Evolutionary conservation across 2,329 filamentous ascomycete genomes (phyloP).

Genomic region (Apiospora phragmitis): DNA sequence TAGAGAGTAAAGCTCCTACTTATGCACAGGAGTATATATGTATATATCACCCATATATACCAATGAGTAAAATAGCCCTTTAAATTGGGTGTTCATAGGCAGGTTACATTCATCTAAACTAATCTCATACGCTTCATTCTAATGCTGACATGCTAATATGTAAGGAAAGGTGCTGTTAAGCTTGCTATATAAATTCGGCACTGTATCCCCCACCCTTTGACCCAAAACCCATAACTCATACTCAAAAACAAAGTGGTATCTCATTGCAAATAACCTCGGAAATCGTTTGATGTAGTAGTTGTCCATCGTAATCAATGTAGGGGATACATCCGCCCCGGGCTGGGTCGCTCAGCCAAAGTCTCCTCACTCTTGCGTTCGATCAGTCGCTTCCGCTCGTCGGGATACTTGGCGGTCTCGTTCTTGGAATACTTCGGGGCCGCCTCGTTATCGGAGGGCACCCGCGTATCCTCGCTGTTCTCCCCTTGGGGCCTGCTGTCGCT

Average conservation of each 20-base stretch:
- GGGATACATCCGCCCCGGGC: not conserved
- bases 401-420: not conserved
- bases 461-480: slow-evolving; percentile 30
- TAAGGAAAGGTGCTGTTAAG: not conserved
- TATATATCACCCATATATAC: not conserved
- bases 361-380: slow-evolving; percentile 8
- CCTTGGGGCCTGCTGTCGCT: slow-evolving; percentile 23
- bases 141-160: not conserved
- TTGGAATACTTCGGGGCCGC: too few species aligned
- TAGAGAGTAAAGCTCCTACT: slow-evolving; percentile 33
- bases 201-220: not conserved
- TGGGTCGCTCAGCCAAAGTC: slow-evolving; percentile 2
- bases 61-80: not conserved
- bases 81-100: not conserved
- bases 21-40: too few species aligned
- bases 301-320: not conserved
- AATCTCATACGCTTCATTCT: slow-evolving; percentile 2
- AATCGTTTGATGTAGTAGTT: not conserved
- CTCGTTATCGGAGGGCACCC: slow-evolving; percentile 14
- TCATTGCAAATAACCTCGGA: not conserved
- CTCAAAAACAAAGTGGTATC: not conserved
- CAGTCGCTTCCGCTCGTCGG: slow-evolving; percentile 6
- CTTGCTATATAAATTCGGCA: not conserved
- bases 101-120: not conserved
- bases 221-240: not conserved